phyloP scores from a whole-genome alignment of 495 filamentous ascomycete genomes.

The Annulohypoxylon bovei region DNA sequence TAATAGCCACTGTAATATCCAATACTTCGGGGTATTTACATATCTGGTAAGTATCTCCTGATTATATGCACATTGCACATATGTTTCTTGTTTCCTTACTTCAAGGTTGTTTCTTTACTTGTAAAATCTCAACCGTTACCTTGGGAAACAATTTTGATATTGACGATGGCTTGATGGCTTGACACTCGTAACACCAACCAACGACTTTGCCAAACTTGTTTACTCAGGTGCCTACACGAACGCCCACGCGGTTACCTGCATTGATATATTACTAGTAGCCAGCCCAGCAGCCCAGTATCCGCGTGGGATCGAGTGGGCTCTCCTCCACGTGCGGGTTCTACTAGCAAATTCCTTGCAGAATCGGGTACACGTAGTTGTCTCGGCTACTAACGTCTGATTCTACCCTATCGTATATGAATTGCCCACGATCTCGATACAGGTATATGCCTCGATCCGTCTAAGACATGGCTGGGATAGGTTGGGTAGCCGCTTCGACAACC shows the following conservation, averaged over 20 bases:
- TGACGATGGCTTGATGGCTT: neutral
- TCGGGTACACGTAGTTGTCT: conserved; percentile 20
- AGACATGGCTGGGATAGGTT: conserved; percentile 6
- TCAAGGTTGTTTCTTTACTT: neutral
- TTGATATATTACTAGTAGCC: conserved; percentile 1
- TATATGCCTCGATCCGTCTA: conserved; percentile 27
- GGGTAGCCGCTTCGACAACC: conserved; percentile 14
- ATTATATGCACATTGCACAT: neutral
- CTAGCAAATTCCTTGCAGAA: conserved; percentile 32
- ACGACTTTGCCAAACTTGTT: neutral
- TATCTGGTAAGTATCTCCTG: conserved; percentile 7
- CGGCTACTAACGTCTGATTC: conserved; percentile 20
- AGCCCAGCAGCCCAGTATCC: neutral
- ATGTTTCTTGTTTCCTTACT: neutral
- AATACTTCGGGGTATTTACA: neutral
- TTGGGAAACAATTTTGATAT: conserved; percentile 7
- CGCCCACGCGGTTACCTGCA: conserved; percentile 14
- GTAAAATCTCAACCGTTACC: neutral
- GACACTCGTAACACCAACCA: neutral
- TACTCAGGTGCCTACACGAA: neutral
- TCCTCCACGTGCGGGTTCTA: conserved; percentile 26
- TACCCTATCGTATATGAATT: neutral
- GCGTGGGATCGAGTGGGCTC: conserved; percentile 22
- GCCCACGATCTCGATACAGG: neutral
- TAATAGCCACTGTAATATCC: conserved; percentile 6